A percentile compares a stretch with the other conserved stretches of the same genome.
Evolutionary conservation across 805 yeast species (phyloP).

Genomic region (Yarrowia sp.): DNA sequence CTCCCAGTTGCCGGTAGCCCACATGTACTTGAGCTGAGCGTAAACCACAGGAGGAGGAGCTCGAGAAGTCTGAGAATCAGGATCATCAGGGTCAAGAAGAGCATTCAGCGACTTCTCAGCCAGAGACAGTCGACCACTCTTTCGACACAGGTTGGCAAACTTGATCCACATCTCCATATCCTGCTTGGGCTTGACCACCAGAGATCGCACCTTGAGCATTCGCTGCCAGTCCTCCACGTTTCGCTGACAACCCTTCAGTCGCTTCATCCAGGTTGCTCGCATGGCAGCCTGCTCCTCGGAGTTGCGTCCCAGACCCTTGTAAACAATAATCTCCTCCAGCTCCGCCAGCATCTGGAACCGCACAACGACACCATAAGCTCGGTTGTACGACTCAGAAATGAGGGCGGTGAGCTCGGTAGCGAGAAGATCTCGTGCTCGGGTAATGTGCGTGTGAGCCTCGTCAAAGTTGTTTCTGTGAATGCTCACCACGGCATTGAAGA

Average conservation of each 20-base stretch:
- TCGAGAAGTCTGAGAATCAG: constrained; percentile 50
- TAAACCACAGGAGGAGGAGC: constrained; percentile 97
- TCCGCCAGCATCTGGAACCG: constrained; percentile 97
- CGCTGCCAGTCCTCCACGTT: constrained; percentile 99
- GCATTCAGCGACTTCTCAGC: constrained; percentile 89
- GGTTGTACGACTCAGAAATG: constrained; percentile 90
- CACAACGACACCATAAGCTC: constrained; percentile 96
- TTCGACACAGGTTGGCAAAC: constrained; percentile 92
- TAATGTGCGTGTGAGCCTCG: constrained; percentile 74
- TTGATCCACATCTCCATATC: constrained; percentile 98
- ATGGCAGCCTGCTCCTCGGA: constrained; percentile 75
- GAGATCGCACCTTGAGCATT: constrained; percentile 85
- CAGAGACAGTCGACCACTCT: constrained; percentile 84
- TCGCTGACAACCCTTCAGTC: constrained; percentile 89
- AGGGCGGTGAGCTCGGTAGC: constrained; percentile 92
- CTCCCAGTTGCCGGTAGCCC: constrained; percentile 88
- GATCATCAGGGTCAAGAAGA: constrained; percentile 69
- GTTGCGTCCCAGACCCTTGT: constrained; percentile 78
- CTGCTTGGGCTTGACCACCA: constrained; percentile 91
- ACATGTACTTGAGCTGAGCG: constrained; percentile 93
- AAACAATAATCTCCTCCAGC: constrained; percentile 87
- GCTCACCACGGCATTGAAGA: constrained; percentile 85
- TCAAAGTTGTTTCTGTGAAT: constrained; percentile 82
- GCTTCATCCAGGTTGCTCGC: constrained; percentile 89
- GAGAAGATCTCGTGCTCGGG: constrained; percentile 79